A percentile compares a stretch with the other conserved stretches of the same genome.
These are phyloP conservation scores for Triticum monococcum DNA, from an alignment of 176 grass and related monocot species.

Conservation along the genomic window DNA sequence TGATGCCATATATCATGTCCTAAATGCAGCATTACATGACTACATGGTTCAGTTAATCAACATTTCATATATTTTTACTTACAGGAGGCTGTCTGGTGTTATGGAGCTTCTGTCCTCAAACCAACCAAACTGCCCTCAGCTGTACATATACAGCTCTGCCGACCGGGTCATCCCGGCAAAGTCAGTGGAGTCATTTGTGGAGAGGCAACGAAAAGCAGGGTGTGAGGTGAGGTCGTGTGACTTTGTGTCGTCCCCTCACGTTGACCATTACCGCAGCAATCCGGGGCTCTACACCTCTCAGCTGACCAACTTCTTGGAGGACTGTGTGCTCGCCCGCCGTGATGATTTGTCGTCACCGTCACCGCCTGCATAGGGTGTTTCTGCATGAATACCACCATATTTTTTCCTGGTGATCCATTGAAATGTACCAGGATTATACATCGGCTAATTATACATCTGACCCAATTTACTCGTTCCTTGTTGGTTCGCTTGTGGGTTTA, in stretches of 20 bases:
- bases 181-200: constrained; percentile 69
- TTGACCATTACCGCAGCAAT: constrained; percentile 79
- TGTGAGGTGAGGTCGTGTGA: constrained; percentile 72
- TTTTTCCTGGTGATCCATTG: constrained; percentile 35
- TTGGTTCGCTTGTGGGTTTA: no score
- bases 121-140: constrained; percentile 62
- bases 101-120: constrained; percentile 45
- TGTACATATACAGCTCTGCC: constrained; percentile 65
- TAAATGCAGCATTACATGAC: no score
- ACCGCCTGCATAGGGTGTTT: not conserved
- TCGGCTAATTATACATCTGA: no score
- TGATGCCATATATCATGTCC: no score
- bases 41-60: not conserved
- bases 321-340: constrained; percentile 39
- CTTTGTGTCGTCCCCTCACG: constrained; percentile 86
- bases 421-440: constrained; percentile 16
- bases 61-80: not conserved
- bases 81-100: constrained; percentile 53
- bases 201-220: constrained; percentile 56
- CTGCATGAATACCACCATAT: not conserved
- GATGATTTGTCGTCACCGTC: not conserved
- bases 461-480: no score
- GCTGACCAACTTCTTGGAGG: constrained; percentile 66
- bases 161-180: constrained; percentile 82
- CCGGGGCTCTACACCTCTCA: constrained; percentile 68